A percentile compares a stretch with the other conserved stretches of the same genome.
These are phyloP conservation scores for Neonectria ditissima DNA, from an alignment of 2,329 filamentous ascomycete genomes.

Conservation along the genomic window DNA sequence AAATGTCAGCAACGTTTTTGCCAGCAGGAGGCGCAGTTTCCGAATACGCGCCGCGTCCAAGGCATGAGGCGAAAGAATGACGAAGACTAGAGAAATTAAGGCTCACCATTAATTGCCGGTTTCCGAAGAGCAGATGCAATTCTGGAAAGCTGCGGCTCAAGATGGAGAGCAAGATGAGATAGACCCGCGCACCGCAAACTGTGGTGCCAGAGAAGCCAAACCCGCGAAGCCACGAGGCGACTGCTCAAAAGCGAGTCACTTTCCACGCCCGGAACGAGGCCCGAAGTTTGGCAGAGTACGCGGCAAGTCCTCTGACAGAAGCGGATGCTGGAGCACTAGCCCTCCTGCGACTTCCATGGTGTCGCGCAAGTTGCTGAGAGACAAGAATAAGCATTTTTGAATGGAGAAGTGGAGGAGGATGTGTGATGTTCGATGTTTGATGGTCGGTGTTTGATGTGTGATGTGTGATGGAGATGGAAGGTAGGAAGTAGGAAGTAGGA, in stretches of 20 bases:
- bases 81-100: background rate
- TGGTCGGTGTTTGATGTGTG: no score
- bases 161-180: conserved; percentile 1
- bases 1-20: background rate
- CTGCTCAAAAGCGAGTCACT: conserved; percentile 7
- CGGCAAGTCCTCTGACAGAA: conserved; percentile 2
- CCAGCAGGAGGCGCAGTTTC: conserved; percentile 3
- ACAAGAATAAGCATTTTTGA: background rate
- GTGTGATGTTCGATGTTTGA: no score
- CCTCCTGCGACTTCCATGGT: background rate
- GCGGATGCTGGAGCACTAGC: background rate
- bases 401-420: background rate
- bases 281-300: conserved; percentile 4
- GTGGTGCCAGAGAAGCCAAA: background rate
- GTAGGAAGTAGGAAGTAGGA: no score
- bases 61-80: background rate
- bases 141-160: background rate
- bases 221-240: background rate
- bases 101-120: background rate
- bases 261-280: conserved; percentile 2
- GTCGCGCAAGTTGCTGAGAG: background rate
- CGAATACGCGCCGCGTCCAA: background rate
- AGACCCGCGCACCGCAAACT: conserved; percentile 1
- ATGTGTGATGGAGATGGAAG: no score
- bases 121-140: background rate